These are phyloP conservation scores for Fomitopsis serialis DNA, from an alignment of 768 basidiomycete species.

Conservation along the genomic window DNA sequence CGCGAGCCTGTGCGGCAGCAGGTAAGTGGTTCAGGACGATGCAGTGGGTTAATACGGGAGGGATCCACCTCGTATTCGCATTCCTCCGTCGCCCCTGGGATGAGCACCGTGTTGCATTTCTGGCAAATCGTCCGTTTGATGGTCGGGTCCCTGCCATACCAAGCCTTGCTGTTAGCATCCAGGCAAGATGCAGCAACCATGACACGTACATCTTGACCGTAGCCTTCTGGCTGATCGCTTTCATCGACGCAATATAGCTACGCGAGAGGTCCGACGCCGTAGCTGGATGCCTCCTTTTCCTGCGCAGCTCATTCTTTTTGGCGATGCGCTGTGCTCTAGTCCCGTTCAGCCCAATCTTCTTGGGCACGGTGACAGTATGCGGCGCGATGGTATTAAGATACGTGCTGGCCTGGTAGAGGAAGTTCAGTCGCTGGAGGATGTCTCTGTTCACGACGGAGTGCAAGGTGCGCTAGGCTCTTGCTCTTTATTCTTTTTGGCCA, in stretches of 20 bases:
- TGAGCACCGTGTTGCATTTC: constrained; percentile 54
- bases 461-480: constrained; percentile 44
- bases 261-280: constrained; percentile 51
- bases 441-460: constrained; percentile 62
- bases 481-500: constrained; percentile 67
- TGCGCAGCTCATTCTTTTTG: constrained; percentile 15
- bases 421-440: constrained; percentile 78
- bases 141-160: constrained; percentile 57
- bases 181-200: not conserved
- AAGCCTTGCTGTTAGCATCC: not conserved
- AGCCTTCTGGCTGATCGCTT: constrained; percentile 66
- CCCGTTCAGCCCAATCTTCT: not conserved
- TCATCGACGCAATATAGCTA: constrained; percentile 62
- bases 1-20: constrained; percentile 30
- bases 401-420: constrained; percentile 76
- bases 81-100: constrained; percentile 62
- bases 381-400: constrained; percentile 43
- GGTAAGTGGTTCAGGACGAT: not conserved
- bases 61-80: constrained; percentile 61
- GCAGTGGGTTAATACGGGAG: not conserved
- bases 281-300: constrained; percentile 24
- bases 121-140: constrained; percentile 82
- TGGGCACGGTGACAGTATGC: not conserved
- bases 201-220: constrained; percentile 66
- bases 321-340: not conserved